phyloP scores from a whole-genome alignment of 306 rosid species.

The Betula pendula region DNA sequence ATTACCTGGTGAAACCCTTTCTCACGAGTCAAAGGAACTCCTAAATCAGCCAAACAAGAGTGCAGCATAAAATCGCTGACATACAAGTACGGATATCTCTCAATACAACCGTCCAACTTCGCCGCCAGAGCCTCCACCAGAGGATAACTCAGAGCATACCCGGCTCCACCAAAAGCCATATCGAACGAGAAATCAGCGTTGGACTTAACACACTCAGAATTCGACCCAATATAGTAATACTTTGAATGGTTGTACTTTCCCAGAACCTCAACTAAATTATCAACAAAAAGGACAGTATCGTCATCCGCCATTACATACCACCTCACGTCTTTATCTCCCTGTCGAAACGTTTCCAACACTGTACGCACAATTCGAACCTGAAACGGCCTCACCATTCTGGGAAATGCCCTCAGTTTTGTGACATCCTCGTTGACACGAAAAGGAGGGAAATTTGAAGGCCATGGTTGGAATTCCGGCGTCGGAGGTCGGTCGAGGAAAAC shows the following conservation, averaged over 20 bases:
- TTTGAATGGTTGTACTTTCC: constrained; percentile 40
- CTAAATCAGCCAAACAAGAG: constrained; percentile 46
- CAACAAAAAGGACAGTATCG: constrained; percentile 41
- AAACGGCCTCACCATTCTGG: not conserved
- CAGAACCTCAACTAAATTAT: constrained; percentile 44
- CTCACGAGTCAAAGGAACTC: constrained; percentile 31
- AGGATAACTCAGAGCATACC: constrained; percentile 53
- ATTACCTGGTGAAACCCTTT: constrained; percentile 59
- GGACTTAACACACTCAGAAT: constrained; percentile 4
- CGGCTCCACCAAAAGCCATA: constrained; percentile 59
- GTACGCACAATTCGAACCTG: constrained; percentile 39
- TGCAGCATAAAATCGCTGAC: constrained; percentile 44
- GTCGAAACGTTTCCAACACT: constrained; percentile 31
- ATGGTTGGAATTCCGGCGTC: constrained; percentile 33
- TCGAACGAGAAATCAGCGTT: constrained; percentile 37
- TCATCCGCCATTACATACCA: constrained; percentile 61
- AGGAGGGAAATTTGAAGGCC: constrained; percentile 44
- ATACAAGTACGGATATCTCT: constrained; percentile 33
- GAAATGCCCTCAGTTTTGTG: not conserved
- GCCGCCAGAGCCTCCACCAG: constrained; percentile 25
- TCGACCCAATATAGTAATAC: constrained; percentile 39
- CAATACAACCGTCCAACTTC: constrained; percentile 38
- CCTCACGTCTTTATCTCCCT: constrained; percentile 38
- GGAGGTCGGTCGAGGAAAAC: constrained; percentile 47
- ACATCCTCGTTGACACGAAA: constrained; percentile 41